phyloP scores from a whole-genome alignment of 2,329 filamentous ascomycete species.

The Penicillium concentricum region DNA sequence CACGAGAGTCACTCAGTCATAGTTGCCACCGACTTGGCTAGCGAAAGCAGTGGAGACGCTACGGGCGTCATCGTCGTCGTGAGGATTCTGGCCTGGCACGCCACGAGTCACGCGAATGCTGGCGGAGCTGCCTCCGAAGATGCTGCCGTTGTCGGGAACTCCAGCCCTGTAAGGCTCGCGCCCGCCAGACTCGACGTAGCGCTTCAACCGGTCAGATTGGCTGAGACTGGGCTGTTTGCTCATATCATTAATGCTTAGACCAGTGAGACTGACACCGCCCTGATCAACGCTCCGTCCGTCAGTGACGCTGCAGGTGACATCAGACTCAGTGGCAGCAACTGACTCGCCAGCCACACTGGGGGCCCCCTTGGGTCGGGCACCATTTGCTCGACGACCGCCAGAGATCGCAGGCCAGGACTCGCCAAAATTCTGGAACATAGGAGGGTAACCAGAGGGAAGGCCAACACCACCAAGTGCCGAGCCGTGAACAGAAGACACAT shows the following conservation, averaged over 20 bases:
- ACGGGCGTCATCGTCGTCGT: slow-evolving; percentile 84
- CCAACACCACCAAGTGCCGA: slow-evolving; percentile 83
- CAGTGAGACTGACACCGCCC: slow-evolving; percentile 84
- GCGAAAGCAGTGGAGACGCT: slow-evolving; percentile 96
- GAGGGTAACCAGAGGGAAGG: slow-evolving; percentile 80
- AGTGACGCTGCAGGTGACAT: slow-evolving; percentile 75
- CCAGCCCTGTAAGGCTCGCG: slow-evolving; percentile 57
- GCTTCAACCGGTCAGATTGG: slow-evolving; percentile 87
- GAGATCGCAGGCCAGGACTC: slow-evolving; percentile 87
- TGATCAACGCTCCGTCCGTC: slow-evolving; percentile 70
- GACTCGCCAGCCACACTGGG: slow-evolving; percentile 87
- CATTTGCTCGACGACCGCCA: slow-evolving; percentile 63
- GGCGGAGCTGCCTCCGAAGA: slow-evolving; percentile 62
- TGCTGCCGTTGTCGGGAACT: slow-evolving; percentile 59
- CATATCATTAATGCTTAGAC: slow-evolving; percentile 70
- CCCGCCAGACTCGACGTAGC: slow-evolving; percentile 85
- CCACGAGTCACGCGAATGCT: slow-evolving; percentile 51
- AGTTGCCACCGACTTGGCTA: slow-evolving; percentile 77
- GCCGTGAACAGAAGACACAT: slow-evolving; percentile 93
- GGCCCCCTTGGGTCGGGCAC: slow-evolving; percentile 65
- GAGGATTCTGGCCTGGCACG: slow-evolving; percentile 42
- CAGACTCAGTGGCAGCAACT: slow-evolving; percentile 86
- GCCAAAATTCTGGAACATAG: slow-evolving; percentile 92
- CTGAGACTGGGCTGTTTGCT: slow-evolving; percentile 72
- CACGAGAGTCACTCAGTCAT: slow-evolving; percentile 52